Evolutionary conservation across 768 basidiomycete species (phyloP), one percentile per base, ranked within the genome.

Genomic region (Rhodotorula sphaerocarpa): DNA sequence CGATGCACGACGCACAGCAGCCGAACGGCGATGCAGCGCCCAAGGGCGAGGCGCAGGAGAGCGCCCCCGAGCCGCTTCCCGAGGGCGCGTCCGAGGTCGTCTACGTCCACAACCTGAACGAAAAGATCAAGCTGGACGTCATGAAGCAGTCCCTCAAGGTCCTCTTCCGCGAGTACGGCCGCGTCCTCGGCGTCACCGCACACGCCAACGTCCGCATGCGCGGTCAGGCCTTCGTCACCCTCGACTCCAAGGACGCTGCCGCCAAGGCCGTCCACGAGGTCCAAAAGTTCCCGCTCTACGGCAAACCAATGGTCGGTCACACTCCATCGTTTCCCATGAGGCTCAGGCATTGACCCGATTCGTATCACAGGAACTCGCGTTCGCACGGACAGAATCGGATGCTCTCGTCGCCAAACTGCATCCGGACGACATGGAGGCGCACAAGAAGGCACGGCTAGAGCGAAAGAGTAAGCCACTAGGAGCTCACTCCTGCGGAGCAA

Each of bases 221-320:
- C 43, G 95, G 95, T 21, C 95, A 99, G 77, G 95, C 95, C 6
- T 99, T 99, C 74, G 89, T 99, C 42, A 90, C 88, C 42, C 95
- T 99, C 75, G 80, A 81, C 59, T 84, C 84, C 39, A 79, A 84
- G 55, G 90, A 96, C 61, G 82, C 82, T 60, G 95, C 95, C 41
- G 80, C 81, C 72, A 87, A 85, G 75, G 93, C 93, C 11, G 80
- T 88, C 82, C 89, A 83, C 79, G 95, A 99, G 75, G 90, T 96
- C 44, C 81, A 84, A 63, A 83, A 90, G 42, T 97, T 99, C 75
- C 95, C 95, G 21, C 75, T 99, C 51, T 97, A 97, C 72, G 88
- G 88, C 7, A 93, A 93, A 75, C 90, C 95, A 2, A 92, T 99
- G 88, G 92, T 92, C 69, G 39, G 81, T 74, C 28, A 3, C 39